Evolutionary conservation across 2,329 filamentous ascomycete genomes (phyloP).

Genomic region (Phoma sp.): DNA sequence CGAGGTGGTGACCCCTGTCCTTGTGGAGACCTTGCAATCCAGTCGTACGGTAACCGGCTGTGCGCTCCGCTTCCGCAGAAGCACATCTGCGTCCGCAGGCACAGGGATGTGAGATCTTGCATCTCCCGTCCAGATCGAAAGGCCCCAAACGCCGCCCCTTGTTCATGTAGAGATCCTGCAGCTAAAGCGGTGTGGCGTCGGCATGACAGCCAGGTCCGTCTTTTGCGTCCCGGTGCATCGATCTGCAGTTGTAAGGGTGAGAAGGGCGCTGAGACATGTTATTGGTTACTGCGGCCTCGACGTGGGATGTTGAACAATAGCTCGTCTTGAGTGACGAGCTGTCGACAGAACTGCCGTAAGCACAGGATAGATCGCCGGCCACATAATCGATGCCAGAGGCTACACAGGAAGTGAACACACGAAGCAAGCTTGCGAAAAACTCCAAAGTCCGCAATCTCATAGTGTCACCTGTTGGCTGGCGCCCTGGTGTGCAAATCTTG

Average conservation of each 20-base stretch:
- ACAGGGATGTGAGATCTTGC: constrained; percentile 26
- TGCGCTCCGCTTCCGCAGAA: constrained; percentile 40
- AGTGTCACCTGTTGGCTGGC: constrained; percentile 5
- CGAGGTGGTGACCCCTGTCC: constrained; percentile 16
- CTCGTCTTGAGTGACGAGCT: constrained; percentile 19
- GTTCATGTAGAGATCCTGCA: constrained; percentile 19
- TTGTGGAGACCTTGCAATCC: constrained; percentile 18
- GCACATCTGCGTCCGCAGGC: constrained; percentile 25
- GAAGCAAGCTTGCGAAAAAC: constrained; percentile 9
- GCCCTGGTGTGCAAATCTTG: constrained; percentile 2
- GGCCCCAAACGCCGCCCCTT: constrained; percentile 8
- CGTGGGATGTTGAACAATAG: constrained; percentile 3
- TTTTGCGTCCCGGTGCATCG: not conserved
- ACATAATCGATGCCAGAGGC: not conserved
- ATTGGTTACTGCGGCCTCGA: constrained; percentile 7
- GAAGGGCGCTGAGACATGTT: constrained; percentile 10
- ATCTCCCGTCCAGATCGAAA: constrained; percentile 21
- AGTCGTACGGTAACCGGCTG: constrained; percentile 28
- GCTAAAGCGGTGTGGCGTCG: constrained; percentile 17
- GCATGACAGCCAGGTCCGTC: constrained; percentile 4
- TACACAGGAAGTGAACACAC: constrained; percentile 7
- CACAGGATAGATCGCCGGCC: constrained; percentile 1
- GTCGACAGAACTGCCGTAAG: constrained; percentile 20
- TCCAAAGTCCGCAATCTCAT: constrained; percentile 1
- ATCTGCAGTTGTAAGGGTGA: constrained; percentile 4